Evolutionary conservation across 208 protist genomes (phyloP).

Genomic region (Wallacemonas sp.): DNA sequence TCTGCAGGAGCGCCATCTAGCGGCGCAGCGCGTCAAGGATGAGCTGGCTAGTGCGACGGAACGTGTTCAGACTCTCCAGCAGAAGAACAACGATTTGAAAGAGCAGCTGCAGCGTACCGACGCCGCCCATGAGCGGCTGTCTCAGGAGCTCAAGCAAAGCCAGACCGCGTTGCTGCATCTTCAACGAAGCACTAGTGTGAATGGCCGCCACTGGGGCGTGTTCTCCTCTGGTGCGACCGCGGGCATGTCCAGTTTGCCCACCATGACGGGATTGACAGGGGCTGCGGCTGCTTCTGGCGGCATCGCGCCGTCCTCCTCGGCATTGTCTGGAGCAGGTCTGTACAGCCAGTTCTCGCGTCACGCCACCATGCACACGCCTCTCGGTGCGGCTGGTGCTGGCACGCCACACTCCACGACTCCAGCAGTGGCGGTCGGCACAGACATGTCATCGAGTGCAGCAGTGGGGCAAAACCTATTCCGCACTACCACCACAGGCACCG

Average conservation of each 20-base stretch:
- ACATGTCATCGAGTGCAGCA: background rate
- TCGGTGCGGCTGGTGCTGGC: background rate
- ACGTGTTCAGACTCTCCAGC: constrained; percentile 36
- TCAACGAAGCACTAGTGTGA: constrained; percentile 73
- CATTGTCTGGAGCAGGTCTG: background rate
- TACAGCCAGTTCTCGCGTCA: background rate
- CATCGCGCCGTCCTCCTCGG: background rate
- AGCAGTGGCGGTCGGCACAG: background rate
- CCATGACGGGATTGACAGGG: background rate
- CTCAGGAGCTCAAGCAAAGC: constrained; percentile 71
- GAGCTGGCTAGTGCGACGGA: constrained; percentile 45
- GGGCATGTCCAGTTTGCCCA: no score
- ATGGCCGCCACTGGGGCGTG: constrained; percentile 65
- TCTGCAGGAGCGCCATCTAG: constrained; percentile 50
- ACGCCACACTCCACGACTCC: background rate
- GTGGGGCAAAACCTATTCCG: background rate
- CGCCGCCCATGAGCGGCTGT: constrained; percentile 55
- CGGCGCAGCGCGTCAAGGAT: constrained; percentile 38
- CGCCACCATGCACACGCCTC: background rate
- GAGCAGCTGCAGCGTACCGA: constrained; percentile 72
- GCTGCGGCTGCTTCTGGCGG: no score
- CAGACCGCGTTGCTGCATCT: constrained; percentile 80
- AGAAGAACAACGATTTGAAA: constrained; percentile 59
- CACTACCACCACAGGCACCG: background rate
- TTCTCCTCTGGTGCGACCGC: no score